A percentile compares a stretch with the other conserved stretches of the same genome.
Evolutionary conservation across 345 rosid species (phyloP).

Genomic region (Microcos paniculata): DNA sequence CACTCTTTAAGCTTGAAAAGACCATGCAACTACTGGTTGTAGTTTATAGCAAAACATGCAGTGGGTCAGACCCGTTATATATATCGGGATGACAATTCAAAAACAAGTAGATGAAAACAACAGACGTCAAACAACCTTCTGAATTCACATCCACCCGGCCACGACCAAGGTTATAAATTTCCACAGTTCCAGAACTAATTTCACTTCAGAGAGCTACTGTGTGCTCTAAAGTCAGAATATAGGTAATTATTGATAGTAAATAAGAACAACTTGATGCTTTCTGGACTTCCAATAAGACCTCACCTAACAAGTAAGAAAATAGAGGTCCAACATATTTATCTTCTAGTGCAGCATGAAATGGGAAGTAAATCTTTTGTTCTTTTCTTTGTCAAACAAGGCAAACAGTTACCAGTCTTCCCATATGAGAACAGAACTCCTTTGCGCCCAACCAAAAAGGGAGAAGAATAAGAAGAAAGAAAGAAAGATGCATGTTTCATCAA

Average conservation of each 20-base stretch:
- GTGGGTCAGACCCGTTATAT: not conserved
- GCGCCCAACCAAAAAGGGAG: no score
- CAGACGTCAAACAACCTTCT: not conserved
- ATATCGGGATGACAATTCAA: not conserved
- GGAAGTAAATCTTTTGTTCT: not conserved
- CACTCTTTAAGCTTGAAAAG: constrained; percentile 3
- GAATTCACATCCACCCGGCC: not conserved
- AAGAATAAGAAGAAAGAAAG: not conserved
- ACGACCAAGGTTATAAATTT: not conserved
- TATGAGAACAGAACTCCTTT: not conserved
- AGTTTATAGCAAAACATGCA: not conserved
- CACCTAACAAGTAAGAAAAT: not conserved
- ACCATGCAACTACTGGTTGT: constrained; percentile 3
- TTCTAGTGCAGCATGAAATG: not conserved
- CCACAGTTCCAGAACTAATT: not conserved
- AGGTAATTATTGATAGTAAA: not conserved
- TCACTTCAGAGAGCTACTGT: not conserved
- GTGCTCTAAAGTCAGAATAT: not conserved
- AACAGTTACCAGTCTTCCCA: not conserved
- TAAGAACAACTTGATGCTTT: not conserved
- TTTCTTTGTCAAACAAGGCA: no score
- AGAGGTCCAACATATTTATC: not conserved
- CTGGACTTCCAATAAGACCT: not conserved
- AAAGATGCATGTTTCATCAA: not conserved
- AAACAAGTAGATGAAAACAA: not conserved